A percentile compares a stretch with the other conserved stretches of the same genome.
Conservation (phyloP, 2,329 filamentous ascomycete genomes). For the Hysterium pulicare region DNA sequence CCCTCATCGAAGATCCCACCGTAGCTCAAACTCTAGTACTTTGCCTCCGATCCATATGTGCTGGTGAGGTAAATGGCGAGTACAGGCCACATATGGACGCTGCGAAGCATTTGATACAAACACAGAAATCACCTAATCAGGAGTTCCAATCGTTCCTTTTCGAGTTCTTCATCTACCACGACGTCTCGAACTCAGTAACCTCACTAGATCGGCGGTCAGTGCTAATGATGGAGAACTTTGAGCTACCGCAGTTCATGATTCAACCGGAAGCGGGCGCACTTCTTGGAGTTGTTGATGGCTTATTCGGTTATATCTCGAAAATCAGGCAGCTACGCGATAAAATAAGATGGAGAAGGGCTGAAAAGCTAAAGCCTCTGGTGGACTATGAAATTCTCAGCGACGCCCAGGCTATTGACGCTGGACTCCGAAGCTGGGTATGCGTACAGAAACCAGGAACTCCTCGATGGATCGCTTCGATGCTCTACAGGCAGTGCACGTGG, state of each 20-base stretch:
- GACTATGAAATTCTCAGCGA: slow-evolving; percentile 70
- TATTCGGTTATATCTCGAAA: slow-evolving; percentile 74
- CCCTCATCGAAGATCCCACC: slow-evolving; percentile 55
- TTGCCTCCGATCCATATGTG: slow-evolving; percentile 59
- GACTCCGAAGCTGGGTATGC: slow-evolving; percentile 72
- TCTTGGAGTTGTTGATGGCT: slow-evolving; percentile 75
- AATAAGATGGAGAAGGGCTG: slow-evolving; percentile 64
- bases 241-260: slow-evolving; percentile 53
- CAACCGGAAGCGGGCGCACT: slow-evolving; percentile 58
- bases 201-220: slow-evolving; percentile 52
- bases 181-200: slow-evolving; percentile 57
- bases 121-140: slow-evolving; percentile 58
- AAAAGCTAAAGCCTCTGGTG: slow-evolving; percentile 63
- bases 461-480: slow-evolving; percentile 55
- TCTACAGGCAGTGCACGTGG: slow-evolving; percentile 62
- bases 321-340: slow-evolving; percentile 74
- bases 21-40: slow-evolving; percentile 59
- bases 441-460: slow-evolving; percentile 49
- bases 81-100: slow-evolving; percentile 77
- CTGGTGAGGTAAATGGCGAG: slow-evolving; percentile 61
- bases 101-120: slow-evolving; percentile 67
- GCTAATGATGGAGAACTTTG: slow-evolving; percentile 52
- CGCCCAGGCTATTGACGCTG: slow-evolving; percentile 71
- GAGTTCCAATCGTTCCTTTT: slow-evolving; percentile 69
- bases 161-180: slow-evolving; percentile 83